Conservation (phyloP, 1,284 basidiomycete species). For the Trametes pubescens region DNA sequence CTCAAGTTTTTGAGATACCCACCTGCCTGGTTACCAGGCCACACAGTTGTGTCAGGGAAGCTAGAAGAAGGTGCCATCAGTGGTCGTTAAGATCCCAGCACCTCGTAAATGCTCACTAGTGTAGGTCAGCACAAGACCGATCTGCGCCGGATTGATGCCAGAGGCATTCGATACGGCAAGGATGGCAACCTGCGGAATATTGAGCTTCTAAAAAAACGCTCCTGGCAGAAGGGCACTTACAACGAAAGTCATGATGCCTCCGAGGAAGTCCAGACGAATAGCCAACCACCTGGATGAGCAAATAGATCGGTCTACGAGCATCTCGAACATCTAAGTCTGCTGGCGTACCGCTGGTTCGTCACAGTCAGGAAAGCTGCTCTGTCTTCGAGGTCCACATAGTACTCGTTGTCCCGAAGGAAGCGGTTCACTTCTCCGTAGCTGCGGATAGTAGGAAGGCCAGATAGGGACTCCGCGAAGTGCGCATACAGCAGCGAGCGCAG, state of each 20-base stretch:
- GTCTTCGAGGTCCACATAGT: conserved; percentile 81
- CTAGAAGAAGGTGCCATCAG: conserved; percentile 40
- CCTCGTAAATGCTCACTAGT: conserved; percentile 48
- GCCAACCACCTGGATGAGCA: conserved; percentile 71
- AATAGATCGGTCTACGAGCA: not conserved
- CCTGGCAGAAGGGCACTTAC: conserved; percentile 48
- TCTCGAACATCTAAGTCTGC: too few relatives aligned
- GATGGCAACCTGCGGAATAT: conserved; percentile 52
- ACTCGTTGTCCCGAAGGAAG: conserved; percentile 74
- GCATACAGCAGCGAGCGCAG: conserved; percentile 78
- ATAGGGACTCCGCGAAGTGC: conserved; percentile 84
- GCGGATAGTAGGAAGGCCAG: conserved; percentile 79
- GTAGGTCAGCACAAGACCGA: conserved; percentile 80
- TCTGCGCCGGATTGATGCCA: conserved; percentile 69
- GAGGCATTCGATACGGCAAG: conserved; percentile 59
- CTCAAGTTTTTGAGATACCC: conserved; percentile 1
- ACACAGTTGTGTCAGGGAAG: conserved; percentile 63
- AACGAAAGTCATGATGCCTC: conserved; percentile 69
- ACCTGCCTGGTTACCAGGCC: conserved; percentile 60
- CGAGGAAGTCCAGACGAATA: conserved; percentile 79
- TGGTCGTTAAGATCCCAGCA: not conserved
- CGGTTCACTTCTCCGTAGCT: conserved; percentile 70
- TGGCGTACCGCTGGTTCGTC: conserved; percentile 63
- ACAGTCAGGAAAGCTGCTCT: conserved; percentile 67
- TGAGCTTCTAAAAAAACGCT: conserved; percentile 32